A percentile compares a stretch with the other conserved stretches of the same genome.
These are phyloP conservation scores for Penicillium waksmanii DNA, from an alignment of 495 filamentous ascomycete genomes.

Conservation along the genomic window DNA sequence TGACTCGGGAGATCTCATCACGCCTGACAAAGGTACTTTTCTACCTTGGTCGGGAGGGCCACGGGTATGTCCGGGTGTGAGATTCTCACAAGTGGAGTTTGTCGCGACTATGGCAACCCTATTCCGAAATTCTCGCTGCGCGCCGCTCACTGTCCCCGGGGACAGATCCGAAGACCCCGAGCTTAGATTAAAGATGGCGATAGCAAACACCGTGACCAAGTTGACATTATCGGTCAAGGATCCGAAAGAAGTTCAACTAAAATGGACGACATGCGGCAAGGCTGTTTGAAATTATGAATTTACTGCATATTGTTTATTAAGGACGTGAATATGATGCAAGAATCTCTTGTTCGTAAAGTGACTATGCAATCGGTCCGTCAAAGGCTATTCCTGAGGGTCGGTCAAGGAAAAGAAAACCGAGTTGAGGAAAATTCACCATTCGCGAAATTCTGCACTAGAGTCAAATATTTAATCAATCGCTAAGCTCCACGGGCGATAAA, in stretches of 20 bases:
- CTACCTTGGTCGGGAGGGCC: slow-evolving; percentile 54
- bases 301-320: no score
- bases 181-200: neutral
- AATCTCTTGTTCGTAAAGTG: no score
- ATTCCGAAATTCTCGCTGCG: slow-evolving; percentile 1
- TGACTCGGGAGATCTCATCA: slow-evolving; percentile 25
- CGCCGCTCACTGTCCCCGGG: neutral
- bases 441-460: no score
- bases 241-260: neutral
- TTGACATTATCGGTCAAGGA: neutral
- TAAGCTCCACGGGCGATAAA: neutral
- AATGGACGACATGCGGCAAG: neutral
- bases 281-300: neutral
- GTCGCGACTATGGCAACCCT: slow-evolving; percentile 45
- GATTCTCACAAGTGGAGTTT: slow-evolving; percentile 58
- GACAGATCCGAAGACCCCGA: neutral
- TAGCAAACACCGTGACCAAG: neutral
- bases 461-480: no score
- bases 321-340: no score
- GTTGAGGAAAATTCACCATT: no score
- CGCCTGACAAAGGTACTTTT: slow-evolving; percentile 40
- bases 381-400: no score
- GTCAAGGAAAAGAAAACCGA: no score
- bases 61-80: slow-evolving; percentile 52
- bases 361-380: no score